Conservation (phyloP, 495 filamentous ascomycete species). For the Evernia prunastri region DNA sequence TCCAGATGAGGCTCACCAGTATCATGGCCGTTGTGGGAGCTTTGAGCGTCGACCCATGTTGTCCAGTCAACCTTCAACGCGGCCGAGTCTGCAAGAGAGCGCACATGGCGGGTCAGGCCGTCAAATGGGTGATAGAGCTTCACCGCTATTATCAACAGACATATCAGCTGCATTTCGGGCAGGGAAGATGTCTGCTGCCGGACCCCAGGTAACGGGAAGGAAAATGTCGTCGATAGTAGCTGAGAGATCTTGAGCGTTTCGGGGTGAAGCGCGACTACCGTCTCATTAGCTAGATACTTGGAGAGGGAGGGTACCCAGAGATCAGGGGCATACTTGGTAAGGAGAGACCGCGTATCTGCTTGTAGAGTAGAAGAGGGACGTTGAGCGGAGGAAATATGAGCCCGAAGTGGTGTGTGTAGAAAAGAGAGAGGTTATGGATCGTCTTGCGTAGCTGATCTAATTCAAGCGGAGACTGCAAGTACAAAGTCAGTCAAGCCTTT, state of each 20-base stretch:
- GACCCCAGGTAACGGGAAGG: conserved; percentile 41
- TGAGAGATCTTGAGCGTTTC: conserved; percentile 51
- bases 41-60: conserved; percentile 56
- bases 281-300: conserved; percentile 21
- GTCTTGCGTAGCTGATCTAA: conserved; percentile 56
- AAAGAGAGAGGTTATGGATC: conserved; percentile 53
- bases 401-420: conserved; percentile 59
- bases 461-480: conserved; percentile 30
- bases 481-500: background rate
- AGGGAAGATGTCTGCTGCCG: conserved; percentile 35
- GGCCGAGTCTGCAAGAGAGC: conserved; percentile 52
- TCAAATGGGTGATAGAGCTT: conserved; percentile 73
- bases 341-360: conserved; percentile 64
- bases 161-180: conserved; percentile 70
- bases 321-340: conserved; percentile 59
- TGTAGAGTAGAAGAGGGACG: conserved; percentile 54
- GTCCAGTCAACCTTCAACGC: conserved; percentile 62
- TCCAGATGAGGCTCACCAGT: conserved; percentile 29
- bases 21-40: conserved; percentile 33
- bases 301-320: background rate
- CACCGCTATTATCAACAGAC: conserved; percentile 65
- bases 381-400: conserved; percentile 71
- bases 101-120: conserved; percentile 44
- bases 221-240: conserved; percentile 51
- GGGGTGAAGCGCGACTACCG: conserved; percentile 64